These are phyloP conservation scores for Picea sitchensis DNA, from an alignment of 75 land plant genomes.

Conservation along the genomic window DNA sequence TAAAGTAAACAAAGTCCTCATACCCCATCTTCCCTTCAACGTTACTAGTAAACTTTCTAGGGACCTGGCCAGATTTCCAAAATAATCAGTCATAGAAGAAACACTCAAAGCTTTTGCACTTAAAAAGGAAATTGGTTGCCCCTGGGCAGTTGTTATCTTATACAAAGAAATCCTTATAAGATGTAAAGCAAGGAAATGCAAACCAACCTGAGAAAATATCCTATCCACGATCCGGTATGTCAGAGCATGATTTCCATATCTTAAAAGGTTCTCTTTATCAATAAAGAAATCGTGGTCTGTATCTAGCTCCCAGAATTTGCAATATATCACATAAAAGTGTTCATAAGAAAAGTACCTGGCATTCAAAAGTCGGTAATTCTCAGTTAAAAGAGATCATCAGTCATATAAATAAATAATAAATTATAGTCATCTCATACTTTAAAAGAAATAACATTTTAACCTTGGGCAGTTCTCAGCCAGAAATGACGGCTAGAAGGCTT, in stretches of 20 bases:
- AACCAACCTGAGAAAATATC: constrained; percentile 88
- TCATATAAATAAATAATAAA: background rate
- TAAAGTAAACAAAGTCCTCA: constrained; percentile 98
- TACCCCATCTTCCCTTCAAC: constrained; percentile 94
- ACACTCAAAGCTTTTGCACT: background rate
- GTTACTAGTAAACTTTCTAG: constrained; percentile 80
- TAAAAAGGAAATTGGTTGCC: background rate
- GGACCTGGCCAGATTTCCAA: constrained; percentile 39
- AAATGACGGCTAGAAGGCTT: background rate
- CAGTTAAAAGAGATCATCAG: background rate
- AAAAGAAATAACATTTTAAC: background rate
- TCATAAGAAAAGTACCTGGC: constrained; percentile 95
- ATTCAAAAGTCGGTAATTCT: background rate
- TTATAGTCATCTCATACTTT: background rate
- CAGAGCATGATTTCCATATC: constrained; percentile 91
- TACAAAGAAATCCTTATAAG: background rate
- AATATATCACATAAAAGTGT: constrained; percentile 97
- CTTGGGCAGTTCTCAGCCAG: background rate
- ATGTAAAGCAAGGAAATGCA: background rate
- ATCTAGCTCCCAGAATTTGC: constrained; percentile 99
- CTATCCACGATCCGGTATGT: constrained; percentile 92
- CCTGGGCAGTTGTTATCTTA: background rate
- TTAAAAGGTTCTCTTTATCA: constrained; percentile 84
- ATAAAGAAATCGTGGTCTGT: constrained; percentile 92
- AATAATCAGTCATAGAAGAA: constrained; percentile 3